A percentile compares a stretch with the other conserved stretches of the same genome.
Conservation (phyloP, 352 stramenopile species). For the Globisporangium middletonii region DNA sequence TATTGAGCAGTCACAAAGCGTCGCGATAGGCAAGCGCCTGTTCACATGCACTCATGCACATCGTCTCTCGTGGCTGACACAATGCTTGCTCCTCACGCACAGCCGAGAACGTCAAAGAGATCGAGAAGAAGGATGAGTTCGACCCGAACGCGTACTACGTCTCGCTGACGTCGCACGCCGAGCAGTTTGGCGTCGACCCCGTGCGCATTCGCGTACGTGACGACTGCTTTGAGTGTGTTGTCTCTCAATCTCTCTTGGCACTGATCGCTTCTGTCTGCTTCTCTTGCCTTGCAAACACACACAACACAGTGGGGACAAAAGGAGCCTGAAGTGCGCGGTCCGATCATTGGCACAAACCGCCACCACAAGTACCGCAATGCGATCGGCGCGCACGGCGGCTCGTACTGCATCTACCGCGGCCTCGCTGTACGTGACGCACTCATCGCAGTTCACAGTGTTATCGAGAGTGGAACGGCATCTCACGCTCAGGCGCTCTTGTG, state of each 20-base stretch:
- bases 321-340: conserved; percentile 87
- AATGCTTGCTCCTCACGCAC: not conserved
- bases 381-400: conserved; percentile 97
- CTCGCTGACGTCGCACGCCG: conserved; percentile 81
- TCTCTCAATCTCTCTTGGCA: not conserved
- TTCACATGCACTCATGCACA: not conserved
- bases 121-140: conserved; percentile 82
- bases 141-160: conserved; percentile 86
- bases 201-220: conserved; percentile 70
- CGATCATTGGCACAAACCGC: conserved; percentile 94
- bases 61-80: not conserved
- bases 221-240: not conserved
- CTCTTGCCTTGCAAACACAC: conserved; percentile 11
- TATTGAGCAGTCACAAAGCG: not conserved
- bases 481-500: not conserved
- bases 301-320: conserved; percentile 88
- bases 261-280: not conserved
- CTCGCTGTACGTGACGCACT: conserved; percentile 73
- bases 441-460: not conserved
- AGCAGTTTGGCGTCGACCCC: conserved; percentile 84
- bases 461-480: not conserved
- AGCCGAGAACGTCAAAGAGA: conserved; percentile 79
- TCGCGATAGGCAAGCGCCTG: not conserved
- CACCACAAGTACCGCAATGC: conserved; percentile 96
- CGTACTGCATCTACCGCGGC: conserved; percentile 98